phyloP scores from a whole-genome alignment of 768 basidiomycete genomes.

The Tricholoma flavovirens region DNA sequence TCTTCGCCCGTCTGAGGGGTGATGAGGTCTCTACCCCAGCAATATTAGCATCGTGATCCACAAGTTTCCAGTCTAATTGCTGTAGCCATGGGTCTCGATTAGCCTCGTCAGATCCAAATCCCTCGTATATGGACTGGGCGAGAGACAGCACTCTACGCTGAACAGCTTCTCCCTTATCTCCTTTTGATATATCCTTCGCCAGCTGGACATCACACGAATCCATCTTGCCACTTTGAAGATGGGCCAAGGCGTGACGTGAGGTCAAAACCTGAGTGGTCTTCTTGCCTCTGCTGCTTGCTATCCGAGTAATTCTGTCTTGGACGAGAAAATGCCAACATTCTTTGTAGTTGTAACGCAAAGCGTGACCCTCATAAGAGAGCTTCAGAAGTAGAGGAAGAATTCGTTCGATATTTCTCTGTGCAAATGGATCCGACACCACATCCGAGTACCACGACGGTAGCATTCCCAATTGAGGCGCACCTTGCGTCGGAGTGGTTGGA shows the following conservation, averaged over 20 bases:
- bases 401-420: slow-evolving; percentile 37
- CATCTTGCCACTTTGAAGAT: slow-evolving; percentile 39
- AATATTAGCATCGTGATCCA: slow-evolving; percentile 6
- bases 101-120: slow-evolving; percentile 11
- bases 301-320: slow-evolving; percentile 26
- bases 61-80: slow-evolving; percentile 64
- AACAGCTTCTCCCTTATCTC: slow-evolving; percentile 30
- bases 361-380: slow-evolving; percentile 54
- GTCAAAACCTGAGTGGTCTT: slow-evolving; percentile 39
- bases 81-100: slow-evolving; percentile 48
- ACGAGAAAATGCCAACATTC: slow-evolving; percentile 66
- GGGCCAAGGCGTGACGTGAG: slow-evolving; percentile 39
- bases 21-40: slow-evolving; percentile 5
- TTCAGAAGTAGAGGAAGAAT: slow-evolving; percentile 65
- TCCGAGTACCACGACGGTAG: slow-evolving; percentile 56
- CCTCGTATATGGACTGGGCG: slow-evolving; percentile 31
- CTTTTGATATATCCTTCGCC: slow-evolving; percentile 40
- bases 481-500: neutral
- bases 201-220: slow-evolving; percentile 36
- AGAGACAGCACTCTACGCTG: slow-evolving; percentile 33
- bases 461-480: slow-evolving; percentile 2
- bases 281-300: slow-evolving; percentile 42
- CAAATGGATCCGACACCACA: slow-evolving; percentile 38
- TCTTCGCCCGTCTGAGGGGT: slow-evolving; percentile 21
- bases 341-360: slow-evolving; percentile 46